Evolutionary conservation across 805 yeast genomes (phyloP), one percentile per base, ranked within the genome.

Genomic region (Candida caryicola): DNA sequence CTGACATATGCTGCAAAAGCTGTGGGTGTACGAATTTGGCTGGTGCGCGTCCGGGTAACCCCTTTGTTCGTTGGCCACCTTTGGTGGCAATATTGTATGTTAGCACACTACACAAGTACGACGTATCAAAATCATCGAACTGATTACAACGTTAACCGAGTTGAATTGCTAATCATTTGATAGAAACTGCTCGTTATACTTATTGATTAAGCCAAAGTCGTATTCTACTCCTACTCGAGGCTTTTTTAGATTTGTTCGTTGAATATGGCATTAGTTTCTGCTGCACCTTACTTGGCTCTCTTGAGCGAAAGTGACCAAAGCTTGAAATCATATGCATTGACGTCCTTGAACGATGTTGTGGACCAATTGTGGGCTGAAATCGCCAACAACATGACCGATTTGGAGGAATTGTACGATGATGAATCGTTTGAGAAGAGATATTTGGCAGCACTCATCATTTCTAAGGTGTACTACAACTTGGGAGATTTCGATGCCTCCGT

Each of bases 301-400:
- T 73, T 93, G 57, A 79, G 80, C 45, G 99, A 93, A 66, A 73
- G 80, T 6, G 97, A 93, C 59, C 66, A 76, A 34, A 64, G 74
- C 36, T 77, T 93, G 49, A 90, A 88, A 61, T 72, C 82, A 25
- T 86, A 87, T 58, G 99, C 98, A 14, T 74, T 93, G 55, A 70
- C 82, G 40, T 81, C 95, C 14, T 77, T 93, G 49, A 85, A 89
- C 58, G 75, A 69, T 18, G 76, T 85, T 35, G 96, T 88, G 36
- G 95, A 89, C 66, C 90, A 87, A 62, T 74, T 88, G 42, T 93
- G 99, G 99, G 88, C 99, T 2, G 98, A 93, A 69, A 85, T 93
- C 41, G 95, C 99, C 41, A 93, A 93, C 65, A 81, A 77, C 55
- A 78, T 93, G 44, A 71, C 86, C 19, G 89, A 85, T 39, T 85